phyloP scores from a whole-genome alignment of 176 grass and related monocot species.

The Saccharum spontaneum region DNA sequence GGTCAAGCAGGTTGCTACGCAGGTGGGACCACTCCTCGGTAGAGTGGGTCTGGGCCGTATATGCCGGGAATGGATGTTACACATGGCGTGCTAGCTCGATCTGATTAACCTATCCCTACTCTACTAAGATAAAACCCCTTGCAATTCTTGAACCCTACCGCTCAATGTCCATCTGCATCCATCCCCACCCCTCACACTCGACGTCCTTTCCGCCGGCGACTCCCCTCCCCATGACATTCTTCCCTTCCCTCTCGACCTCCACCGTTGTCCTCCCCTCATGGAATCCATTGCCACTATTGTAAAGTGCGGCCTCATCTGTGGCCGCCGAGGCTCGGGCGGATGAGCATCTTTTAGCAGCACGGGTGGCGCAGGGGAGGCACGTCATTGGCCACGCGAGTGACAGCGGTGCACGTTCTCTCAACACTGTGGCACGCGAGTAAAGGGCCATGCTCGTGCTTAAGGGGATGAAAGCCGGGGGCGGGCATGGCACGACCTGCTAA shows the following conservation, averaged over 20 bases:
- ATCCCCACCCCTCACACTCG: neutral
- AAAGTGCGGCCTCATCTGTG: rapidly evolving
- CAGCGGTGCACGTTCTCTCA: too few relatives aligned
- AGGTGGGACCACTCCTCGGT: too few relatives aligned
- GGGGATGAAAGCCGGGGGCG: rapidly evolving
- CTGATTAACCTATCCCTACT: neutral
- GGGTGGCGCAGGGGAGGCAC: too few relatives aligned
- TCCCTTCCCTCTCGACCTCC: neutral
- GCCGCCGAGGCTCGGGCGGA: neutral
- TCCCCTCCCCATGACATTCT: neutral
- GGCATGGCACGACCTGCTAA: neutral
- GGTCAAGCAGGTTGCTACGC: too few relatives aligned
- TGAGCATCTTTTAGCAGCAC: neutral
- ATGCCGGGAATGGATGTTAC: too few relatives aligned
- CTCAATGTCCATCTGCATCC: too few relatives aligned
- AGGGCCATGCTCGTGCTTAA: neutral
- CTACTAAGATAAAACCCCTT: neutral
- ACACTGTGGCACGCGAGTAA: neutral
- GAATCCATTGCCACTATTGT: neutral
- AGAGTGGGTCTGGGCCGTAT: too few relatives aligned
- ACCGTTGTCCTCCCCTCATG: rapidly evolving
- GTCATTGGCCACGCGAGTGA: too few relatives aligned
- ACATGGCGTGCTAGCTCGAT: too few relatives aligned
- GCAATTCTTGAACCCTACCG: too few relatives aligned
- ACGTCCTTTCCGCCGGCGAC: rapidly evolving